Evolutionary conservation across 225 moss, liverwort and hornwort species (phyloP), one percentile per base, ranked within the genome.

Genomic region (Marchantia polymorpha): DNA sequence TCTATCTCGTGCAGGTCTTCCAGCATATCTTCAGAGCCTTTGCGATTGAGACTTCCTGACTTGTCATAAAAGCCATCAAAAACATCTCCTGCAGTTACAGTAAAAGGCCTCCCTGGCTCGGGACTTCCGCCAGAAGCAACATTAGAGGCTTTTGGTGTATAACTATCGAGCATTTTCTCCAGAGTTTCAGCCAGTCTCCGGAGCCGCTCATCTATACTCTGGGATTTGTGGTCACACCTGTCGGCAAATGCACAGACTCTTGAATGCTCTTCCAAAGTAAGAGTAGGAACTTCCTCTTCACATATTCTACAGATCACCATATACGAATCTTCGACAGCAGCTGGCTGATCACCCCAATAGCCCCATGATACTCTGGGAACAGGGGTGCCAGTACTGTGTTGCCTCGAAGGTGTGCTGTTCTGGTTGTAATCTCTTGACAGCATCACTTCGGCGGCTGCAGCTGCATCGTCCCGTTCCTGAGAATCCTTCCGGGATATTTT

Each of bases 221-320:
- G 85, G 56, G 91, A 90, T 86, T 99, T 93, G 69, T 87, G 89
- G 76, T 99, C 99, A 84, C 91, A 92, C 77, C 99, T 89, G 77
- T 99, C 99, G 20, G 93, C 99, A 88, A 91, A 92, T 63, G 99
- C 99, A 87, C 99, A 99, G 70, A 99, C 89, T 77, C 90, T 92
- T 72, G 99, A 99, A 90, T 99, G 99, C 77, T 95, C 99, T 83
- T 99, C 99, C 60, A 99, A 79, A 79, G 91, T 90, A 79, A 89
- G 80, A 8, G 93, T 95, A 48, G 93, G 89, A 82, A 99, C 94
- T 83, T 92, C 95, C 90, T 99, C 99, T 91, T 99, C 99, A 87
- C 99, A 99, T 84, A 99, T 99, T 93, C 99, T 93, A 89, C 99
- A 99, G 72, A 99, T 99, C 6, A 99, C 95, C 83, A 88, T 83